These are phyloP conservation scores for Amorphotheca resinae DNA, from an alignment of 495 filamentous ascomycete species.

Conservation along the genomic window DNA sequence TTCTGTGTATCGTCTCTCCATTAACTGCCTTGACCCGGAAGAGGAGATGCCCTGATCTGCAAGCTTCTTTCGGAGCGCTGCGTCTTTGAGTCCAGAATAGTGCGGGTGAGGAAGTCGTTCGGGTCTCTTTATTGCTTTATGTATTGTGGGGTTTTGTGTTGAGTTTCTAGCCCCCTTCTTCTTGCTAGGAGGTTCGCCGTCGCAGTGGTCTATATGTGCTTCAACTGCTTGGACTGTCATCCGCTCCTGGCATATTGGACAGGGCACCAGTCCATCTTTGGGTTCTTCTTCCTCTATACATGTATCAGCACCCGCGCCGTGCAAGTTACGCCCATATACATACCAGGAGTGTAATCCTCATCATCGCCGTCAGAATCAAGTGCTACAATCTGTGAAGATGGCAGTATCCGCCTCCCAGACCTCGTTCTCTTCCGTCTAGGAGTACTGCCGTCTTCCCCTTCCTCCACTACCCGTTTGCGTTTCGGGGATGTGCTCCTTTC, in stretches of 20 bases:
- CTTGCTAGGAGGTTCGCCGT: constrained; percentile 17
- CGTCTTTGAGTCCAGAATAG: constrained; percentile 72
- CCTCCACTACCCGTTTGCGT: constrained; percentile 23
- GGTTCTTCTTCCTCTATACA: constrained; percentile 8
- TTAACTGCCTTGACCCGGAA: constrained; percentile 46
- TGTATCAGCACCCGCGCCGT: neutral
- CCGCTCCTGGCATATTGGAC: constrained; percentile 63
- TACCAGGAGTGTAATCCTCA: constrained; percentile 20
- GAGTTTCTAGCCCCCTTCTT: constrained; percentile 1
- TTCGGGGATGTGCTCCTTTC: constrained; percentile 6
- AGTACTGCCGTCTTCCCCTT: constrained; percentile 26
- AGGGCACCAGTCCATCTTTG: constrained; percentile 65
- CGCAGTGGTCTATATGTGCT: constrained; percentile 54
- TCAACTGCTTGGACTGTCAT: constrained; percentile 72
- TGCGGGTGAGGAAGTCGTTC: constrained; percentile 53
- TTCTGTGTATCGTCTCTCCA: constrained; percentile 76
- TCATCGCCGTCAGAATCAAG: constrained; percentile 23
- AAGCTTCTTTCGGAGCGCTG: constrained; percentile 63
- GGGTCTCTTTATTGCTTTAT: constrained; percentile 1
- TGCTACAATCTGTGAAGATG: constrained; percentile 1
- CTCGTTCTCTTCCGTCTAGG: constrained; percentile 33
- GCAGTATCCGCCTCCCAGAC: constrained; percentile 24
- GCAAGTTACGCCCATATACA: neutral
- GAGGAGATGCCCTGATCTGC: constrained; percentile 69
- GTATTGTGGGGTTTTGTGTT: constrained; percentile 7